Conservation (phyloP, 164 flowering plant species). For the Stephania cephalantha region DNA sequence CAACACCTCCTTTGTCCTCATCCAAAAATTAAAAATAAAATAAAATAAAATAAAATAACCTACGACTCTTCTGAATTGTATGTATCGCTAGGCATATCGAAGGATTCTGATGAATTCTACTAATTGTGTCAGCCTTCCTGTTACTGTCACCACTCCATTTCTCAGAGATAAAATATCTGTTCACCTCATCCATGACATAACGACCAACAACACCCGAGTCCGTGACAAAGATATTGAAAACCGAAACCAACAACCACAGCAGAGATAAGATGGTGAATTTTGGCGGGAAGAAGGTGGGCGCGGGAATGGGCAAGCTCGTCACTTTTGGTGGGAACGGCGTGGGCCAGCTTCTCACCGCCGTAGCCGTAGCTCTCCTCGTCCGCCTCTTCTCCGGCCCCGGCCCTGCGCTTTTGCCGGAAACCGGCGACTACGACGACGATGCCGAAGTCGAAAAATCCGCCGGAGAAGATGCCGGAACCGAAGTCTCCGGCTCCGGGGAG, state of each 20-base stretch:
- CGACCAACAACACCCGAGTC: background rate
- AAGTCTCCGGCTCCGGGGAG: conserved; percentile 30
- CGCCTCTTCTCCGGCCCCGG: conserved; percentile 74
- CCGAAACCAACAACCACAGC: background rate
- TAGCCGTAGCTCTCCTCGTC: conserved; percentile 72
- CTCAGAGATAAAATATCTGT: background rate
- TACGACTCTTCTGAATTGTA: too few relatives aligned
- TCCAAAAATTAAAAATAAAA: too few relatives aligned
- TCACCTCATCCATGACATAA: background rate
- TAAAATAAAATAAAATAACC: too few relatives aligned
- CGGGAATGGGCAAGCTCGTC: conserved; percentile 21
- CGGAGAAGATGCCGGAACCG: conserved; percentile 27
- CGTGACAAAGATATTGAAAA: background rate
- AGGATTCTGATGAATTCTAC: too few relatives aligned
- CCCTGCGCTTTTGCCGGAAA: conserved; percentile 41
- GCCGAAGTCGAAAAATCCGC: conserved; percentile 3
- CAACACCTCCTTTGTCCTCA: too few relatives aligned
- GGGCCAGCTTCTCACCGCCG: conserved; percentile 68
- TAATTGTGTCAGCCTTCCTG: too few relatives aligned
- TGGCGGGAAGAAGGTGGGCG: conserved; percentile 37
- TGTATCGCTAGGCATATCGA: too few relatives aligned
- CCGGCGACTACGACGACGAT: conserved; percentile 18
- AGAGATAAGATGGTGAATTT: conserved; percentile 21
- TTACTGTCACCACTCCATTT: background rate
- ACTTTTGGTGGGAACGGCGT: conserved; percentile 51